Evolutionary conservation across 179 eudicot genomes (phyloP), one percentile per base, ranked within the genome.

Genomic region (Pouteria campechiana): DNA sequence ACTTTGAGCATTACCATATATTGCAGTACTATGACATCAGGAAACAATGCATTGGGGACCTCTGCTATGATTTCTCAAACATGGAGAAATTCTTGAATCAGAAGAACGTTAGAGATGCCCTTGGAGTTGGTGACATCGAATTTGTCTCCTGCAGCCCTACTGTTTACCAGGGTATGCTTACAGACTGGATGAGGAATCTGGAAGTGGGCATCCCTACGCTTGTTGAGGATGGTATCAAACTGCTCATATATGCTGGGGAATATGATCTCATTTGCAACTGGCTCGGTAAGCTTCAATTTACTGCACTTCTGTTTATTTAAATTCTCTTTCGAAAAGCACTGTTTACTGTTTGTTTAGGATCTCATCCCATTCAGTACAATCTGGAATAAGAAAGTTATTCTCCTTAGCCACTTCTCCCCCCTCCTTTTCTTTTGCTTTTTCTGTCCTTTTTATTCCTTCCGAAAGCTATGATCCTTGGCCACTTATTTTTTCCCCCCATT

Each of bases 211-310:
- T 85, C 41, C 95, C 95, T 2, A 64, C 68, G 18, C 69, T 85
- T 24, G 72, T 85, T 15, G 72, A 85, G 51, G 82, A 85, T 52
- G 88, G 79, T n/a, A 67, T 85, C 58, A 58, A 73, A 50, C 11
- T 78, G 54, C 79, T 81, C 5, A 41, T 69, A 29, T 85, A 85
- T 52, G 95, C 95, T 35, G 95, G 93, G 40, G 95, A 85, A 53
- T 81, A 81, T 38, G 95, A 85, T 57, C 87, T 85, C 43, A 81
- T 85, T 10, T 85, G 95, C 77, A 85, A 85, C 50, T 85, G 95
- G 90, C 84, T 80, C 20, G 94, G 94, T 76, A 53, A 66, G 71
- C 32, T 38, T 33, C 12, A 18, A 2, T n/a, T 32, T n/a, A 13
- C 23, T n/a, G n/a, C n/a, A n/a, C n/a, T n/a, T 20, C 12, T 16